A percentile compares a stretch with the other conserved stretches of the same genome.
phyloP scores from a whole-genome alignment of 2,329 filamentous ascomycete genomes.

The Dactylellina haptotyla region DNA sequence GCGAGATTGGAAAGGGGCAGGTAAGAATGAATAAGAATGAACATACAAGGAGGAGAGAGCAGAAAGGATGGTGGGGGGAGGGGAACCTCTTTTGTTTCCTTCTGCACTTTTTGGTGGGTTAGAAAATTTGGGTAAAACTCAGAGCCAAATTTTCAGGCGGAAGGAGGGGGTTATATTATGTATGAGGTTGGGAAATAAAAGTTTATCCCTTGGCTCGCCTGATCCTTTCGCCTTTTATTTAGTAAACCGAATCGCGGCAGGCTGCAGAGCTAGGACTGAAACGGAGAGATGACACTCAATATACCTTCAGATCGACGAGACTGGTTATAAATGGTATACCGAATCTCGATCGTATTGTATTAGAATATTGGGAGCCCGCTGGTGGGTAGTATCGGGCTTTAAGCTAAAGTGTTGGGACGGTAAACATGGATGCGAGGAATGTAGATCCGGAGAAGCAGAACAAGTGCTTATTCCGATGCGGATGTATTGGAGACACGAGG shows the following conservation, averaged over 20 bases:
- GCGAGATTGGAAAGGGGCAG: conserved; percentile 31
- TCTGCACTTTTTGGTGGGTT: conserved; percentile 17
- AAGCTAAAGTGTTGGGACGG: conserved; percentile 13
- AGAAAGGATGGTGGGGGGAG: conserved; percentile 41
- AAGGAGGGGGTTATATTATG: conserved; percentile 35
- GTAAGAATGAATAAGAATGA: conserved; percentile 14
- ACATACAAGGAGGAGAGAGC: neutral
- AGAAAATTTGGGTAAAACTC: conserved; percentile 48
- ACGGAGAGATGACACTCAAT: conserved; percentile 18
- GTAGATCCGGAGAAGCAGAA: conserved; percentile 38
- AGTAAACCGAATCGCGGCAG: conserved; percentile 37
- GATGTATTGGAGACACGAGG: conserved; percentile 13
- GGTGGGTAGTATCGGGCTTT: neutral
- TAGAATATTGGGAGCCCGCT: conserved; percentile 3
- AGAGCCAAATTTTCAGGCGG: conserved; percentile 32
- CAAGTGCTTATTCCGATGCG: neutral
- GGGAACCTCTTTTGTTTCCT: conserved; percentile 27
- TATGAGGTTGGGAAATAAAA: conserved; percentile 53
- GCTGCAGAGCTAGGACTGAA: conserved; percentile 48
- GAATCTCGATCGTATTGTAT: conserved; percentile 37
- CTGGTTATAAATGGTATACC: conserved; percentile 4
- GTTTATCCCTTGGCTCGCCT: conserved; percentile 52
- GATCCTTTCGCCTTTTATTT: conserved; percentile 42
- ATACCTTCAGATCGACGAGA: conserved; percentile 32
- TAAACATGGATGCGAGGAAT: conserved; percentile 16